Conservation (phyloP, 2,329 filamentous ascomycete species). For the Aspergillus pseudoglaucus region DNA sequence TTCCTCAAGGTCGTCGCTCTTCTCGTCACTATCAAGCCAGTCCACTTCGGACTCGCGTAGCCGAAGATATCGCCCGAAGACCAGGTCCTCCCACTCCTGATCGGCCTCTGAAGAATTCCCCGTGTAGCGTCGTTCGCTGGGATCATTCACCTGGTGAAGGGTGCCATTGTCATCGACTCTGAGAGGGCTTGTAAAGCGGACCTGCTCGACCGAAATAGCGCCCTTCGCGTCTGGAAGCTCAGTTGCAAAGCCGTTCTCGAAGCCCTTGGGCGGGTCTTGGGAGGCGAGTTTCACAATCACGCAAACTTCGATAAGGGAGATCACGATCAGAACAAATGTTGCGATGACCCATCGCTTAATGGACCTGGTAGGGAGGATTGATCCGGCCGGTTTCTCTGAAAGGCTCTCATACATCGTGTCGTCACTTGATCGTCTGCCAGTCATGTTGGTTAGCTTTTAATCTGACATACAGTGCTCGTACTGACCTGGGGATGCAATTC, state of each 20-base stretch:
- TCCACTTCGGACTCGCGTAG: background rate
- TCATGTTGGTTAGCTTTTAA: no score
- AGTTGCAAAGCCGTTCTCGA: background rate
- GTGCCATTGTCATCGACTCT: background rate
- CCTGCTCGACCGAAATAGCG: background rate
- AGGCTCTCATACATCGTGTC: no score
- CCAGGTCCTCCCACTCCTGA: background rate
- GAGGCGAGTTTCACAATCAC: background rate
- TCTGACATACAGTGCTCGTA: no score
- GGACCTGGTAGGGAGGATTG: background rate
- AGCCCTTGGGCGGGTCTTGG: background rate
- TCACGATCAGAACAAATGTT: background rate
- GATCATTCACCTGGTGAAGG: background rate
- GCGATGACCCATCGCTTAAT: background rate
- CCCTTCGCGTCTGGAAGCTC: background rate
- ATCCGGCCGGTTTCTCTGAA: background rate
- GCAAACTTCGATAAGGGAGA: background rate
- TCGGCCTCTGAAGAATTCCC: background rate
- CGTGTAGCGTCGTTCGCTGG: background rate
- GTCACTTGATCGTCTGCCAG: no score
- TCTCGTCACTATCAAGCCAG: background rate
- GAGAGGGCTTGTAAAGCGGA: background rate
- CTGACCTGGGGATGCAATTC: no score
- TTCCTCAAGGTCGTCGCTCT: background rate
- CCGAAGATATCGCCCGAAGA: background rate